Base-by-base conservation (phyloP, 176 grass and related monocot species). In the Carex kokanica region DNA sequence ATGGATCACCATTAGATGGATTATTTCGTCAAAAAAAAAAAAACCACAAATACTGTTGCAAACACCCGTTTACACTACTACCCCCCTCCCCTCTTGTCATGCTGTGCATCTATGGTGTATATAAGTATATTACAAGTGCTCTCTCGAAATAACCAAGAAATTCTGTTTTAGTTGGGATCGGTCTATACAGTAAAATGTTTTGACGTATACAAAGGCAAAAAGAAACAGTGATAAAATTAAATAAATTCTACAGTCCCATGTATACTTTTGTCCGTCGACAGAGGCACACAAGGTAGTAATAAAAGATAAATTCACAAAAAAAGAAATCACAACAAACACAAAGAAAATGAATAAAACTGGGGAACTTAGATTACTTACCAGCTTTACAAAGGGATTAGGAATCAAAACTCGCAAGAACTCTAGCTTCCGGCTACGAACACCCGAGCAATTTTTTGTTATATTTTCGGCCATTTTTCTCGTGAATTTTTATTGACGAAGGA, bases 331-430 rank as follows among this genome's bases (percentile, higher is more conserved):
- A 78, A 78, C 18, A 18, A 55, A 0, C 17, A 41, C 13, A 56
- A 14, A 70, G 43, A 25, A 52, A 56, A 16, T 55, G 25, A 25
- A 53, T 78, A 78, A 27, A 53, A 27, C 45, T 16, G 15, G 11
- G 52, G 6, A 78, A 5, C 18, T 0, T 20, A 78, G 45, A 49
- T 49, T 49, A 56, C 2, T 55, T 53, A 78, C 74, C 47, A 78
- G 74, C 27, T 78, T 78, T 57, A n/a, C 74, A 53, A 78, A 51
- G 47, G 47, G 47, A 56, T 29, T 55, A 11, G 74, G 74, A 32
- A 78, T 23, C 3, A 78, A 49, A 2, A 78, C 74, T 54, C 43
- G 47, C 4, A 78, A 78, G 74, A 78, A 78, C 47, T 78, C 24
- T 29, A 78, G 20, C 20, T 56, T 78, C 74, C 31, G 43, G 27